Evolutionary conservation across 495 filamentous ascomycete species (phyloP), one percentile per base, ranked within the genome.

Genomic region (Pyronema domesticum): DNA sequence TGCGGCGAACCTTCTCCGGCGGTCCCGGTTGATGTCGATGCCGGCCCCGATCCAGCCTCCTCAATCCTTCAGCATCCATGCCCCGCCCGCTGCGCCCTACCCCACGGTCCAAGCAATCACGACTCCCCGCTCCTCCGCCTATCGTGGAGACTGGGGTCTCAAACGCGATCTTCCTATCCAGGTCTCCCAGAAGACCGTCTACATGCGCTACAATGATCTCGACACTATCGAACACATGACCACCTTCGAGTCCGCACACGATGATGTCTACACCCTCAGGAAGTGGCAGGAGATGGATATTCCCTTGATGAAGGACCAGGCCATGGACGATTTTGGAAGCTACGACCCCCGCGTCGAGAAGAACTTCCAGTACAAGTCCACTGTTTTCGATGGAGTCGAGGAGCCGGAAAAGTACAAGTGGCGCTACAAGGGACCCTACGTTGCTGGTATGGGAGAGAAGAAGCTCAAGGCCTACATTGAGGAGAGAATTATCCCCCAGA

Each of bases 191-290:
- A 80, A 76, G 55, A 78, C 83, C 7, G 77, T 76, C 2, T 80
- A 76, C 34, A 73, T 95, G 37, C 74, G 82, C 37, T 71, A 95
- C 53, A 72, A 68, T 54, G 74, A 80, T 35, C 72, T 93, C 53
- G 91, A 99, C 71, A 89, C 86, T 6, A 77, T 79, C 56, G 88
- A 95, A 69, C 85, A 94, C 64, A 79, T 95, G 67, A 95, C 87
- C 54, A 87, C 94, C 55, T 99, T 86, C 70, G 75, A 80, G 54
- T 87, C 85, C 39, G 82, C 87, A 1, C 74, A 80, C 48, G 86
- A 95, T 63, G 86, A 94, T 66, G 78, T 80, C 19, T 69, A 85
- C 58, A 88, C 86, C 9, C 68, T 94, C 45, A 72, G 76, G 65
- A 96, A 96, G 70, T 96, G 82, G 74, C 83, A 87, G 60, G 87